A percentile compares a stretch with the other conserved stretches of the same genome.
phyloP scores from a whole-genome alignment of 2,329 filamentous ascomycete species.

The Dryadomyces quercivorus region DNA sequence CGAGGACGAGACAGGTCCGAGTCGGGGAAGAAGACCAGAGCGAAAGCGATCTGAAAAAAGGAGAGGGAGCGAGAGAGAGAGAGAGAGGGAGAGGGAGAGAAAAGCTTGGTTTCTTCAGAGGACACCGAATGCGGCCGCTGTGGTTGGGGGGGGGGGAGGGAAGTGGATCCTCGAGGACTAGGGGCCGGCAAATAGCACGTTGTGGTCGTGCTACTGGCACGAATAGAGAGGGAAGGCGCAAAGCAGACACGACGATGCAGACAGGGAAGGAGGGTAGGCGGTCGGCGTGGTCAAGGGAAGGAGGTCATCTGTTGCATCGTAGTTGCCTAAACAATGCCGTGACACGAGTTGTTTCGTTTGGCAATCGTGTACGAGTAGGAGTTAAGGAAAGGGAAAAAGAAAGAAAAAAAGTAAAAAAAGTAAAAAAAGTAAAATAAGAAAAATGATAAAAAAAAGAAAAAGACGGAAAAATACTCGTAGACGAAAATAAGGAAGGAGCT shows the following conservation, averaged over 20 bases:
- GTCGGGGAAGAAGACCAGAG: neutral
- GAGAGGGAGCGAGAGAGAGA: too few relatives aligned
- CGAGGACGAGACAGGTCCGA: too few relatives aligned
- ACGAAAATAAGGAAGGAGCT: too few relatives aligned
- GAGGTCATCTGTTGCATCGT: neutral
- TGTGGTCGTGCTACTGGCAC: too few relatives aligned
- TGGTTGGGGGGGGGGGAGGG: neutral
- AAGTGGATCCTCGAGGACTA: neutral
- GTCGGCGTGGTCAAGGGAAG: neutral
- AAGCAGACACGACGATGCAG: neutral
- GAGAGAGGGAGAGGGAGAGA: too few relatives aligned
- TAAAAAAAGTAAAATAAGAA: too few relatives aligned
- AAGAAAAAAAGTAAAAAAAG: too few relatives aligned
- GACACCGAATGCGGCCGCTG: neutral
- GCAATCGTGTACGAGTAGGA: too few relatives aligned
- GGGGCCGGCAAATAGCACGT: neutral
- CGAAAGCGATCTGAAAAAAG: neutral
- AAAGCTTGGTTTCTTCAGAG: neutral
- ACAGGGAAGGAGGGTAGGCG: neutral
- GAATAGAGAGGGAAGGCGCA: neutral
- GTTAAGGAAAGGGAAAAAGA: too few relatives aligned
- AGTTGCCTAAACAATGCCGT: neutral
- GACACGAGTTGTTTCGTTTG: too few relatives aligned
- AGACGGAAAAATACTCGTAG: too few relatives aligned
- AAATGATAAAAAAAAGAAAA: too few relatives aligned